Conservation (phyloP, 345 rosid species). For the Salix purpurea region DNA sequence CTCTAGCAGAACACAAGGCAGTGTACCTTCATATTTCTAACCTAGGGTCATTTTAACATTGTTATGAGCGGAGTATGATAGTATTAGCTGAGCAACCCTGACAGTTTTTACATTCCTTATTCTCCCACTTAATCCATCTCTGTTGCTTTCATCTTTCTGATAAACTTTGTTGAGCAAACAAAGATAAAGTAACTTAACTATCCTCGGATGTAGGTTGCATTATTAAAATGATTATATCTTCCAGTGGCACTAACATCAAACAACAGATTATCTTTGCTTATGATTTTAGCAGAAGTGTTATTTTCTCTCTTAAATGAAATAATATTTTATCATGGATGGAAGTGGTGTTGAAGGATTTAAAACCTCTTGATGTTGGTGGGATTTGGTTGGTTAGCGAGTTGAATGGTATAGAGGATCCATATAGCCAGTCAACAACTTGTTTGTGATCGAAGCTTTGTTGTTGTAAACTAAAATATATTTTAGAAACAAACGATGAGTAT, state of each 20-base stretch:
- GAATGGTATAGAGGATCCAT: neutral
- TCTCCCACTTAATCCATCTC: neutral
- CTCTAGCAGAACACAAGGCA: neutral
- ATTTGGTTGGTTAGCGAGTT: too few species aligned
- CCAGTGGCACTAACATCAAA: neutral
- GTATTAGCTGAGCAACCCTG: neutral
- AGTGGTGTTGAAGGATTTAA: too few species aligned
- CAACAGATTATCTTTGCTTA: neutral
- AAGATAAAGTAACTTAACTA: neutral
- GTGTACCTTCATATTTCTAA: neutral
- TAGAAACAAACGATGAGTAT: neutral
- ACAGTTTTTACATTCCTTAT: neutral
- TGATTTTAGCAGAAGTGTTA: neutral
- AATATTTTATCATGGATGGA: neutral
- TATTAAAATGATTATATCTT: neutral
- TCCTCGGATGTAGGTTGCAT: neutral
- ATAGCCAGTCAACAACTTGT: neutral
- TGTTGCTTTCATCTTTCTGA: neutral
- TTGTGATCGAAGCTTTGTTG: neutral
- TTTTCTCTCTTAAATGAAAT: neutral
- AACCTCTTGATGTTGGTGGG: too few species aligned
- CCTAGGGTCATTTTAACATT: neutral
- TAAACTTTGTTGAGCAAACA: neutral
- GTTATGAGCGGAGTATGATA: neutral
- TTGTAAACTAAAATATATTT: neutral